A percentile compares a stretch with the other conserved stretches of the same genome.
Conservation (phyloP, 106 monocot species). For the Allium sativum region DNA sequence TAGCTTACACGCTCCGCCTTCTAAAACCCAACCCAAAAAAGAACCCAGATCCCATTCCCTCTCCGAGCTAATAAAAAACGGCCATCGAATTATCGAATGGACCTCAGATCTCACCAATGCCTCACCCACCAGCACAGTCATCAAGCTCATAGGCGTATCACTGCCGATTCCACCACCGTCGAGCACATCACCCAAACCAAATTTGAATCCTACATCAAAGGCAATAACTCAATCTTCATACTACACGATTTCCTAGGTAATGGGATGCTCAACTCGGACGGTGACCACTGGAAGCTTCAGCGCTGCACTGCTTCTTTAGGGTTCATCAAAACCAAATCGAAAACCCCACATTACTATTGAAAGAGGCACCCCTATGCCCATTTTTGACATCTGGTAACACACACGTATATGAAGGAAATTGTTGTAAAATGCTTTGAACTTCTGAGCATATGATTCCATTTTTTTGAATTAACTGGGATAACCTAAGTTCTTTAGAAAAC, state of each 20-base stretch:
- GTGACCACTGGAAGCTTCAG: slow-evolving; percentile 23
- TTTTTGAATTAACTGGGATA: no score
- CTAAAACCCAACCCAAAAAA: neutral
- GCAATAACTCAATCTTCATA: slow-evolving; percentile 1
- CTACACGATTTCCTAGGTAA: slow-evolving; percentile 23
- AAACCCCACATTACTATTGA: no score
- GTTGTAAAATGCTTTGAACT: no score
- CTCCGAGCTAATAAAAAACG: neutral
- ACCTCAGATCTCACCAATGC: neutral
- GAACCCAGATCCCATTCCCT: neutral
- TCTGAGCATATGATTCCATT: no score
- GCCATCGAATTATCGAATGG: neutral
- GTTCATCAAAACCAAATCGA: no score
- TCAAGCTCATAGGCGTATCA: slow-evolving; percentile 1
- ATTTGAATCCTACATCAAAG: slow-evolving; percentile 14
- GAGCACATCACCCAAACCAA: slow-evolving; percentile 18
- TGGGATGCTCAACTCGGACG: slow-evolving; percentile 46
- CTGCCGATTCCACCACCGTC: slow-evolving; percentile 10
- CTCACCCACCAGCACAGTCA: neutral
- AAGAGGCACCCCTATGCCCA: no score
- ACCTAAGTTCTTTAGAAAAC: no score
- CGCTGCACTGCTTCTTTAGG: slow-evolving; percentile 29
- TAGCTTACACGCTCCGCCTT: neutral
- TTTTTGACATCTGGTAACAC: no score
- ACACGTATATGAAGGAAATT: no score